phyloP scores from a whole-genome alignment of 2,329 filamentous ascomycete genomes.

The Xylariaceae sp. region DNA sequence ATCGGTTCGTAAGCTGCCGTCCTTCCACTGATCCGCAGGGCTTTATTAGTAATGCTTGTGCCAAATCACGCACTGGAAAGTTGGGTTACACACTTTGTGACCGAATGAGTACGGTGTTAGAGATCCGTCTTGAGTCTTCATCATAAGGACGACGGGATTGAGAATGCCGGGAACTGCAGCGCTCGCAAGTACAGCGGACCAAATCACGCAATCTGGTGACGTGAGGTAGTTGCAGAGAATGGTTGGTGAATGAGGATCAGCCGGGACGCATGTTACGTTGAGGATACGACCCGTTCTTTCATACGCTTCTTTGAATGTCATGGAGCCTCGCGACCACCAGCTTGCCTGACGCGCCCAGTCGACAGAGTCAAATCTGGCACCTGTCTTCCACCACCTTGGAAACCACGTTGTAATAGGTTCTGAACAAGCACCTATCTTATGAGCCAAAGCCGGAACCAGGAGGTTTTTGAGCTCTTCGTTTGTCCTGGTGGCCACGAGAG shows the following conservation, averaged over 20 bases:
- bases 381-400: conserved; percentile 84
- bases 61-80: no score
- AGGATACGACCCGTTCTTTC: conserved; percentile 89
- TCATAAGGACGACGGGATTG: conserved; percentile 89
- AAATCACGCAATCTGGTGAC: conserved; percentile 93
- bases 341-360: conserved; percentile 82
- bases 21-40: conserved; percentile 65
- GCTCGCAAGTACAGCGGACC: conserved; percentile 92
- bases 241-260: conserved; percentile 86
- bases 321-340: conserved; percentile 88
- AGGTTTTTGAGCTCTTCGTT: conserved; percentile 85
- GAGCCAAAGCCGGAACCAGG: conserved; percentile 80
- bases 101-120: conserved; percentile 92
- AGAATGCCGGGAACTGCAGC: conserved; percentile 94
- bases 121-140: conserved; percentile 74
- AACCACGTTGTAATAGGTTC: conserved; percentile 75
- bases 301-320: conserved; percentile 94
- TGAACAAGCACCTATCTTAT: conserved; percentile 78
- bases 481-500: conserved; percentile 80
- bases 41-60: no score
- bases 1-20: conserved; percentile 88
- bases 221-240: conserved; percentile 96
- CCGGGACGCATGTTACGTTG: conserved; percentile 93
- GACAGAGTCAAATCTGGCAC: conserved; percentile 87
- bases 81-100: conserved; percentile 56